phyloP scores from a whole-genome alignment of 345 rosid species.

The Pistacia integerrima region DNA sequence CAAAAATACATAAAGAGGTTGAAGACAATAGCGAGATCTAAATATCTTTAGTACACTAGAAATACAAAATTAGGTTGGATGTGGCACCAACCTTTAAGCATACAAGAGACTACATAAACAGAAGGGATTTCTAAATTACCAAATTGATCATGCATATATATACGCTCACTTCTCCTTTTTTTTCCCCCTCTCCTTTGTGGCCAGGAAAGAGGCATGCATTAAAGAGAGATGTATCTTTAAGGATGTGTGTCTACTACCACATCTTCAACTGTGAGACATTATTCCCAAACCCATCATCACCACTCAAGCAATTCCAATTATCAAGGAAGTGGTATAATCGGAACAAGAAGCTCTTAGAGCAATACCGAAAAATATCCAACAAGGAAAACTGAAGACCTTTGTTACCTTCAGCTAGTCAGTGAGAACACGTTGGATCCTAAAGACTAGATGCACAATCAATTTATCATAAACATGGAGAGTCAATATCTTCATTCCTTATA shows the following conservation, averaged over 20 bases:
- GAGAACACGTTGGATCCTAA: neutral
- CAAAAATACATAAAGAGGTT: neutral
- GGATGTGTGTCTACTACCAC: neutral
- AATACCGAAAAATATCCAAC: neutral
- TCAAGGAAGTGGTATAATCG: neutral
- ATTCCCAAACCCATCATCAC: neutral
- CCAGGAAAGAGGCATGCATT: neutral
- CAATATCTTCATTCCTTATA: neutral
- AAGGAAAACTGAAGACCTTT: neutral
- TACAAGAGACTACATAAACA: neutral
- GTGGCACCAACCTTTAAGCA: neutral
- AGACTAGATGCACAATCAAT: neutral
- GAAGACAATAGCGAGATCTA: neutral
- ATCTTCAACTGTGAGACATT: neutral
- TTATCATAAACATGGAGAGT: neutral
- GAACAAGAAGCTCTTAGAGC: neutral
- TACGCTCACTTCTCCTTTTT: neutral
- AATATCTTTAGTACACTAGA: neutral
- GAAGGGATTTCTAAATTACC: neutral
- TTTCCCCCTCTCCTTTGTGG: neutral
- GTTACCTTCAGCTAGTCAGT: neutral
- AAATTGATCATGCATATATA: neutral
- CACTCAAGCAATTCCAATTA: neutral
- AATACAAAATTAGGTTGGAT: neutral
- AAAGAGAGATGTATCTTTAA: neutral